Percentiles rank a stretch among this genome's conserved stretches.
Evolutionary conservation across 768 basidiomycete genomes (phyloP).

Genomic region (Rhodotorula kratochvilovae): DNA sequence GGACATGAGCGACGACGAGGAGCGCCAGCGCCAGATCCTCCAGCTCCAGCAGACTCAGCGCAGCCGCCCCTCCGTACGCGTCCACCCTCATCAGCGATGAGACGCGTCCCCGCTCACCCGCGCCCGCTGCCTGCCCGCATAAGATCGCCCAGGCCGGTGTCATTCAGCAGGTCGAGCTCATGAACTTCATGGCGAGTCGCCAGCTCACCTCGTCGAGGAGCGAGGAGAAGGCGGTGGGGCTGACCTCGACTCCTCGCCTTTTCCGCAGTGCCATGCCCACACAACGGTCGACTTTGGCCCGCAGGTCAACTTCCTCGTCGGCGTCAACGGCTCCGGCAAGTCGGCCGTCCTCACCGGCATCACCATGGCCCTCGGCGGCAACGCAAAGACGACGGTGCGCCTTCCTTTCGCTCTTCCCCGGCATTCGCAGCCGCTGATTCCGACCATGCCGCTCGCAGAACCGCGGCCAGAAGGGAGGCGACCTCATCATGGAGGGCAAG

Average conservation of each 20-base stretch:
- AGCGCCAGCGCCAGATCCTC: conserved; percentile 22
- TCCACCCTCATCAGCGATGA: background rate
- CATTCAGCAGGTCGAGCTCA: conserved; percentile 67
- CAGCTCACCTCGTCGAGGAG: too few species aligned
- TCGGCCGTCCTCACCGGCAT: conserved; percentile 65
- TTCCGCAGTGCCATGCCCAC: conserved; percentile 31
- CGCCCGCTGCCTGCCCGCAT: conserved; percentile 48
- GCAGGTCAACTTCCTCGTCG: conserved; percentile 96
- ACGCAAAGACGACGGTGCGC: conserved; percentile 83
- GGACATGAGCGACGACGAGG: conserved; percentile 25
- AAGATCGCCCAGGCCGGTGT: conserved; percentile 79
- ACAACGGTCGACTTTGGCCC: conserved; percentile 78
- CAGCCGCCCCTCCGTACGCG: background rate
- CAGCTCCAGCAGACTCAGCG: conserved; percentile 45
- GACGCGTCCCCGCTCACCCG: background rate
- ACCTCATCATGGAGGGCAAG: conserved; percentile 36
- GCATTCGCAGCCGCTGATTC: conserved; percentile 38
- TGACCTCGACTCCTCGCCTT: background rate
- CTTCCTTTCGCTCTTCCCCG: conserved; percentile 70
- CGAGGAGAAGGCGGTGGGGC: background rate
- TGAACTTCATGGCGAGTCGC: conserved; percentile 33
- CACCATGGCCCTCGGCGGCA: conserved; percentile 87
- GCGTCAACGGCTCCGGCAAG: conserved; percentile 49
- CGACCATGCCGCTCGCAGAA: conserved; percentile 24
- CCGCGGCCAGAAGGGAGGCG: conserved; percentile 36